Base-by-base conservation (phyloP, 768 basidiomycete genomes). In the Psilocybe azurescens region DNA sequence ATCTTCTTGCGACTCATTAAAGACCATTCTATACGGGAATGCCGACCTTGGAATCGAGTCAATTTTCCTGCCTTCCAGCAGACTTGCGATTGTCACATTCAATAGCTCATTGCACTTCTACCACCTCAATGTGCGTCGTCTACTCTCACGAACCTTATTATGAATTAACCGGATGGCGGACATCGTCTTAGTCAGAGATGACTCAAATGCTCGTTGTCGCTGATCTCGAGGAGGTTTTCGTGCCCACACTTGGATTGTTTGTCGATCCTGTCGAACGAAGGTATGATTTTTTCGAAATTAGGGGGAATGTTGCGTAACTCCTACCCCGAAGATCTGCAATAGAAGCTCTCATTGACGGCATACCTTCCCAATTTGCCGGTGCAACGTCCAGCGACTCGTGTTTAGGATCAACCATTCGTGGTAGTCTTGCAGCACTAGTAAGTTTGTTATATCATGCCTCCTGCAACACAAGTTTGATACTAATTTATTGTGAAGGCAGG, bases 161-260 rank as follows among this genome's bases (percentile, higher is more conserved):
- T 59, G 53, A 61, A 56, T 55, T 63, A 46, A 56, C 36, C 64
- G 60, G 54, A 65, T 63, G 60, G 55, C 72, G 74, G 66, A 73
- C 65, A 53, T 67, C 72, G 67, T 56, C 72, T 54, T 74, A 82
- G 81, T 75, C 77, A 79, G 78, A 84, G 71, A 77, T 81, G 67
- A 81, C 86, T 1, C 81, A 82, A 38, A 90, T 96, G 81, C 79
- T 96, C 48, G 85, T 99, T 48, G 84, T 98, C 8, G 78, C 92
- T 1, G 97, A 99, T 71, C 76, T 99, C 39, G 90, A 94, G n/a
- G 97, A 99, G 58, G 88, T 95, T 18, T 99, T 96, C 74, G 74
- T 92, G 1, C 97, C 97, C 0, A 73, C 94, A 24, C 76, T 81
- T 5, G 90, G 89, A 2, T 78, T 96, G 44, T 91, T 98, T 62